Conservation (phyloP, 768 basidiomycete species). For the Suillus cothurnatus region DNA sequence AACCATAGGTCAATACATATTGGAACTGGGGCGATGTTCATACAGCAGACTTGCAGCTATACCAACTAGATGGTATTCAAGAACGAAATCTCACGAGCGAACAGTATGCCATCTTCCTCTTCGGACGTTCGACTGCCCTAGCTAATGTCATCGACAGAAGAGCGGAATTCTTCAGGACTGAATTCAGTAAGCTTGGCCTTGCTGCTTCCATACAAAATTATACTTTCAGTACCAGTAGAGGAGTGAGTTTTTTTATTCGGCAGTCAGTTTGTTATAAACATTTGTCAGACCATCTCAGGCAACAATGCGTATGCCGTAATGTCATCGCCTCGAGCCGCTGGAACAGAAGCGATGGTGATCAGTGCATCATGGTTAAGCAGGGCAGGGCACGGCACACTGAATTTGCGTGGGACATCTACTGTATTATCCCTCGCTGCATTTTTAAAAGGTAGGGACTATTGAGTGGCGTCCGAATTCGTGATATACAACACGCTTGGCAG, state of each 20-base stretch:
- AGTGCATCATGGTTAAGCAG: slow-evolving; percentile 89
- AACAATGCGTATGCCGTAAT: slow-evolving; percentile 84
- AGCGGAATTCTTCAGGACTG: slow-evolving; percentile 56
- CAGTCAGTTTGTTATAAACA: not conserved
- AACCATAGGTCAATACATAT: slow-evolving; percentile 78
- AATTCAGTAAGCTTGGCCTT: slow-evolving; percentile 79
- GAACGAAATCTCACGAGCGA: slow-evolving; percentile 65
- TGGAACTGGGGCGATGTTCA: slow-evolving; percentile 94
- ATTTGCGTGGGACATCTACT: slow-evolving; percentile 86
- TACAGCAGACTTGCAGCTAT: slow-evolving; percentile 79
- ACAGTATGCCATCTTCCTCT: slow-evolving; percentile 54
- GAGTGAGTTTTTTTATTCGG: slow-evolving; percentile 39
- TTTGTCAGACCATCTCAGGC: slow-evolving; percentile 55
- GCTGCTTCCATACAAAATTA: slow-evolving; percentile 71
- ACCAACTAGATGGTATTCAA: slow-evolving; percentile 62
- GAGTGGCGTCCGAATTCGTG: not conserved
- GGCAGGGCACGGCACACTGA: slow-evolving; percentile 57
- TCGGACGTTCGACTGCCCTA: not conserved
- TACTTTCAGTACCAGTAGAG: slow-evolving; percentile 49
- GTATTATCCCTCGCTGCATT: slow-evolving; percentile 84
- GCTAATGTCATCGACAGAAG: slow-evolving; percentile 48
- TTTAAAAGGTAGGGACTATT: slow-evolving; percentile 65
- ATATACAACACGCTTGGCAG: slow-evolving; percentile 41
- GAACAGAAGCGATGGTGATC: slow-evolving; percentile 89
- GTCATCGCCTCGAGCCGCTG: slow-evolving; percentile 87